Conservation (phyloP, 2,329 filamentous ascomycete genomes). For the Stachybotrys chlorohalonatus region DNA sequence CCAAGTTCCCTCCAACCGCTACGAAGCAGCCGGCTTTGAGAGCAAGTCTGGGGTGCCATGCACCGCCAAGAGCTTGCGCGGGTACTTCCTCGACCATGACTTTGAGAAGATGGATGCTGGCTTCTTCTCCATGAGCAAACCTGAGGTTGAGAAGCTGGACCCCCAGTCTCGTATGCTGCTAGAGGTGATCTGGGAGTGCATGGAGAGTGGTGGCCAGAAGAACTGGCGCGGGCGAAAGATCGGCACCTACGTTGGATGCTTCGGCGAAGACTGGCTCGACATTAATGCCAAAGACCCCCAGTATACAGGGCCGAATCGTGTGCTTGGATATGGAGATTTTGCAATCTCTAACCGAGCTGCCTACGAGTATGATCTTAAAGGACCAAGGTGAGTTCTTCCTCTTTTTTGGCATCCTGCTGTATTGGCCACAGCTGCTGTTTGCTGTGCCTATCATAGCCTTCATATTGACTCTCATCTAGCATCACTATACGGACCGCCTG, state of each 20-base stretch:
- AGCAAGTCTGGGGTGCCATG: background rate
- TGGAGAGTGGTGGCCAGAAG: slow-evolving; percentile 15
- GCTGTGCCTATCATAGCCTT: background rate
- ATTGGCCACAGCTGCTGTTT: background rate
- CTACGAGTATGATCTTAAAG: slow-evolving; percentile 22
- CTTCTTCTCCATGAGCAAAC: slow-evolving; percentile 19
- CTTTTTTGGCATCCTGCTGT: background rate
- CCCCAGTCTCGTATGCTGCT: slow-evolving; percentile 17
- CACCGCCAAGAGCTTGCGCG: slow-evolving; percentile 8
- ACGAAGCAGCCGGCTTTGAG: background rate
- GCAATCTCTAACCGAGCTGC: slow-evolving; percentile 21
- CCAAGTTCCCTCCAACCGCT: background rate
- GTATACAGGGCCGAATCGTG: slow-evolving; percentile 8
- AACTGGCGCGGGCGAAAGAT: slow-evolving; percentile 14
- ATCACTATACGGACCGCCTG: slow-evolving; percentile 27
- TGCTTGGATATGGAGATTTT: slow-evolving; percentile 13
- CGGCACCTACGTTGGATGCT: slow-evolving; percentile 18
- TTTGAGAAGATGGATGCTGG: slow-evolving; percentile 17
- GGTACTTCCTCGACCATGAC: slow-evolving; percentile 17
- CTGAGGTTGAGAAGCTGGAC: slow-evolving; percentile 19
- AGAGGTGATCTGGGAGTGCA: slow-evolving; percentile 16
- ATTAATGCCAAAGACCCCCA: slow-evolving; percentile 10
- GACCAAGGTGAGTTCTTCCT: slow-evolving; percentile 16
- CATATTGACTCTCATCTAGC: background rate
- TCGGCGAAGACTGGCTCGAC: slow-evolving; percentile 18